Evolutionary conservation across 352 stramenopile species (phyloP), one percentile per base, ranked within the genome.

Genomic region (Phytophthora megakarya): DNA sequence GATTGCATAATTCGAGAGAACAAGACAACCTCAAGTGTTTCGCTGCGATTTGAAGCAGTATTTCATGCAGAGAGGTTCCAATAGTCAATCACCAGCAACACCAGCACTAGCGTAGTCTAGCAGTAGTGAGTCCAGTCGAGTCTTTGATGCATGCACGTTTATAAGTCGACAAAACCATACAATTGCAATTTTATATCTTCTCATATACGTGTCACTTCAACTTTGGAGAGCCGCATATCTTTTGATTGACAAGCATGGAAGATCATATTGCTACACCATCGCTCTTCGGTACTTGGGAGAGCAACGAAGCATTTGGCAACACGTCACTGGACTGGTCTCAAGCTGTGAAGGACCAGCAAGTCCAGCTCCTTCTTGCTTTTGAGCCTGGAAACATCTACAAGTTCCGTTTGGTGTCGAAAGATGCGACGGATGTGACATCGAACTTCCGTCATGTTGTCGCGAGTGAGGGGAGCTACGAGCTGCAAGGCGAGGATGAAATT

Each of bases 321-420:
- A 93, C 85, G 12, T 47, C 79, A 33, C 65, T 93, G 18, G 85
- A 93, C 61, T 93, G 85, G 85, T 80, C 81, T 35, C 73, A 89
- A 38, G 82, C 82, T 22, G 62, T 93, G 10, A 89, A 89, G 46
- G 72, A 84, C 11, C 60, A 75, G 19, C 68, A 53, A 9, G 81
- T 67, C 22, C 58, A 55, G n/a, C 70, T 89, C 4, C 39, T 61
- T 12, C 58, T 93, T 12, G 55, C 65, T 13, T 92, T 91, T 32
- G 42, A 61, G 18, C 32, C 35, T 21, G 61, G 80, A 15, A 58
- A 67, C 26, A 40, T 51, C 47, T 90, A 79, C 57, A 54, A 45
- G 21, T 86, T 90, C 32, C 52, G 32, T 12, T 68, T 88, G 55
- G 40, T 69, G 13, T 46, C 43, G 9, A 65, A 74, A 30, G 61